Evolutionary conservation across 2,329 filamentous ascomycete genomes (phyloP), one percentile per base, ranked within the genome.

Genomic region (Chaetothyriales sp.): DNA sequence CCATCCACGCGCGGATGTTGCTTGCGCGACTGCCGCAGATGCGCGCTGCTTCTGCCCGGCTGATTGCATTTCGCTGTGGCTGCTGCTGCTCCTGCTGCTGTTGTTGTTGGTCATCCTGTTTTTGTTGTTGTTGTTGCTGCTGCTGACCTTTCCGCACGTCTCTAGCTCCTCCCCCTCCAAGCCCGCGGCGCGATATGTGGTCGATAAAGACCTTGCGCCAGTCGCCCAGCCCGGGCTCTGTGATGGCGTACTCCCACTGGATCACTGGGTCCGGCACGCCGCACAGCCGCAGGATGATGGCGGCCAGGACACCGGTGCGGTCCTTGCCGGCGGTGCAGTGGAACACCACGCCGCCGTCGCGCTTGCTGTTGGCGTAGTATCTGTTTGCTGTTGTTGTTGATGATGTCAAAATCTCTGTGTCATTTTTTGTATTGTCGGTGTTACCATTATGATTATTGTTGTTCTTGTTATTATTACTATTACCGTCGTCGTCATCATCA

Each of bases 251-350:
- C 63, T 89, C 84, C 8, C 73, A 65, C 0, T 80, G 81, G n/a
- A 85, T 73, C 3, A 66, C 62, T 32, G 76, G 69, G 55, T 79
- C 73, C 1, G 71, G 65, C 0, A 85, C 79, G 3, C 80, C 79
- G 7, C 79, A 79, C 25, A 86, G 70, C 22, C 75, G 67, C 42
- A 86, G 70, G 7, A 88, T 63, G 43, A 89, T 59, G 2, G 81
- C 84, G 47, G 78, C 76, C 44, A 86, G 67, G 3, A 88, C 73
- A 1, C 84, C 84, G 0, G 84, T 88, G 44, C 84, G 73, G 63
- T 89, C 84, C 65, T 89, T 89, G 10, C 84, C 84, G 0, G 81
- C 83, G 0, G 83, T 84, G 64, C 84, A 88, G 61, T 89, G 83
- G 6, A 87, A 69, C 5, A 86, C 68, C 8, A 83, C 65, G 6